These are phyloP conservation scores for Plectosphaerella plurivora DNA, from an alignment of 2,329 filamentous ascomycete genomes.

Conservation along the genomic window DNA sequence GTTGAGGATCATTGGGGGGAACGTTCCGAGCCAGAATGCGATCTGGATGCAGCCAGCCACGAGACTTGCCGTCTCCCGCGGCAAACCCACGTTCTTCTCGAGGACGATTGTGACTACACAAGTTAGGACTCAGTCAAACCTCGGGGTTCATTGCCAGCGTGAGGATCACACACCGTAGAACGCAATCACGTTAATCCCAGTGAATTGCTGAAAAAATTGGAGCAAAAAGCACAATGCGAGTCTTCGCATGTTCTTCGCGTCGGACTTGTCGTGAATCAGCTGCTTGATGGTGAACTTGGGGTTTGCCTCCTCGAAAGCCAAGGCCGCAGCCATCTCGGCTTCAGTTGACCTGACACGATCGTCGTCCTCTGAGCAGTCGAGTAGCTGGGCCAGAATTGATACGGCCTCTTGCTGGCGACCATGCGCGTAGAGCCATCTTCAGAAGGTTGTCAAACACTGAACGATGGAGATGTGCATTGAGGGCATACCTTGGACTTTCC, in stretches of 20 bases:
- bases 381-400: background rate
- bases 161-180: background rate
- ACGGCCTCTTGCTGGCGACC: background rate
- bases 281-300: background rate
- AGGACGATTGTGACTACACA: background rate
- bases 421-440: background rate
- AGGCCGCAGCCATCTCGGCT: background rate
- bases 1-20: background rate
- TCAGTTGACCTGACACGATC: background rate
- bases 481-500: background rate
- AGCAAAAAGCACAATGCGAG: background rate
- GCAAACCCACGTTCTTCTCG: background rate
- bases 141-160: background rate
- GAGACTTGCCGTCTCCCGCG: background rate
- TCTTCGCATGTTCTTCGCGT: background rate
- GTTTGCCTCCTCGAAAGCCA: background rate
- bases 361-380: background rate
- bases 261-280: background rate
- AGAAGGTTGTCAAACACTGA: background rate
- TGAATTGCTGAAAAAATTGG: conserved; percentile 1
- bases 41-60: conserved; percentile 1
- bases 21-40: background rate
- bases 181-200: background rate
- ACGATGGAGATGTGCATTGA: background rate
- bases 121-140: background rate